These are phyloP conservation scores for Metschnikowia kunwiensis DNA, from an alignment of 805 yeast species.

Conservation along the genomic window DNA sequence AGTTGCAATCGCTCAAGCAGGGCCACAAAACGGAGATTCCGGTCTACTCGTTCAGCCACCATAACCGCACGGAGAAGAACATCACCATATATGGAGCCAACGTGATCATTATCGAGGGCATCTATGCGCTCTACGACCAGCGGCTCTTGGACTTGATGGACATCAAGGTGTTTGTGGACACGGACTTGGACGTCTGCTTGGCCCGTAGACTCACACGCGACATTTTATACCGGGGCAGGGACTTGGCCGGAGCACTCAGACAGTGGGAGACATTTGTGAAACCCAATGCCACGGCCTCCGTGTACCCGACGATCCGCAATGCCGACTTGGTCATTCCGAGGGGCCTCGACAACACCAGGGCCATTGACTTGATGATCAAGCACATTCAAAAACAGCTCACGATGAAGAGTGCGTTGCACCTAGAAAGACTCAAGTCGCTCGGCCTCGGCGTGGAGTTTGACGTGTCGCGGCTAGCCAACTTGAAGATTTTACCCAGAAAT, in stretches of 20 bases:
- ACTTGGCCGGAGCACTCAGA: slow-evolving; percentile 70
- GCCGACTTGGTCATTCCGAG: slow-evolving; percentile 92
- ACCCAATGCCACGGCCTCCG: slow-evolving; percentile 78
- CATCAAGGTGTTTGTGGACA: slow-evolving; percentile 85
- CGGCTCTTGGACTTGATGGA: slow-evolving; percentile 75
- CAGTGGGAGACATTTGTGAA: slow-evolving; percentile 93
- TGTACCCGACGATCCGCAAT: slow-evolving; percentile 68
- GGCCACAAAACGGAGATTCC: slow-evolving; percentile 53
- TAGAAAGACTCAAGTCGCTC: slow-evolving; percentile 57
- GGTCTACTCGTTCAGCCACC: slow-evolving; percentile 64
- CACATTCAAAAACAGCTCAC: slow-evolving; percentile 74
- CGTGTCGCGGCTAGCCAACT: slow-evolving; percentile 25
- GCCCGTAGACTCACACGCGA: slow-evolving; percentile 87
- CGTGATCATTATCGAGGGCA: slow-evolving; percentile 89
- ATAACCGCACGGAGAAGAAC: slow-evolving; percentile 60
- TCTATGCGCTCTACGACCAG: slow-evolving; percentile 73
- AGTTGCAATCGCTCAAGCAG: slow-evolving; percentile 61
- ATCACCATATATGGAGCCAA: slow-evolving; percentile 88
- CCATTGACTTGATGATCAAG: slow-evolving; percentile 72
- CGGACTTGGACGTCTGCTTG: slow-evolving; percentile 88
- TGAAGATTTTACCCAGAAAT: slow-evolving; percentile 43
- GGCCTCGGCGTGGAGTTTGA: slow-evolving; percentile 43
- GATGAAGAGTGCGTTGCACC: slow-evolving; percentile 63
- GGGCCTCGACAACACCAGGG: slow-evolving; percentile 78
- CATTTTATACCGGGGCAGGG: slow-evolving; percentile 81